Conservation (phyloP, 1,284 basidiomycete species). For the Trichosporon sp. region DNA sequence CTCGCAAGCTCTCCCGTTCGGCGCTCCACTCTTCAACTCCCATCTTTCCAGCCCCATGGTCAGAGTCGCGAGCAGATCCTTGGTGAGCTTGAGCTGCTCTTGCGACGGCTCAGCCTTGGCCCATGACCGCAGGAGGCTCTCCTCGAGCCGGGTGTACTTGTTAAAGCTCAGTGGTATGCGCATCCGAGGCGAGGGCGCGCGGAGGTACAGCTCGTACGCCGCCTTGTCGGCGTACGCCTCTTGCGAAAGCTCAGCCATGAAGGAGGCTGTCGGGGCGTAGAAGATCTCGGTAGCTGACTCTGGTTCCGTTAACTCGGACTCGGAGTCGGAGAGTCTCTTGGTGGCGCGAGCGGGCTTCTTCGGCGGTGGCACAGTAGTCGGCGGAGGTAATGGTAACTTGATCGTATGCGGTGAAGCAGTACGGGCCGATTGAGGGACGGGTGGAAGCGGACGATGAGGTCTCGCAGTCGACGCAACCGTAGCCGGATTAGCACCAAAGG, state of each 20-base stretch:
- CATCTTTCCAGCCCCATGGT: neutral
- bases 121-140: constrained; percentile 21
- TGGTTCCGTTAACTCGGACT: neutral
- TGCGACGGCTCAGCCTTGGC: constrained; percentile 4
- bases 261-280: neutral
- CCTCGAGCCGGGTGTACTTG: neutral
- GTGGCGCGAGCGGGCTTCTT: neutral
- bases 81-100: neutral
- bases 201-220: neutral
- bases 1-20: neutral
- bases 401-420: neutral
- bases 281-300: neutral
- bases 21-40: neutral
- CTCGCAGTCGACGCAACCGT: neutral
- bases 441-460: neutral
- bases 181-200: neutral
- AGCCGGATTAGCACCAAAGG: neutral
- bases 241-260: neutral
- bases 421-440: neutral
- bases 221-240: constrained; percentile 7
- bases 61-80: constrained; percentile 4
- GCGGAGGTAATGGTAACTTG: neutral
- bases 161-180: neutral
- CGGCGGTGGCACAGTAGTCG: neutral
- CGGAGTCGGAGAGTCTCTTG: neutral